Evolutionary conservation across 2,329 filamentous ascomycete species (phyloP).

Genomic region (Coleophoma eucalyptorum): DNA sequence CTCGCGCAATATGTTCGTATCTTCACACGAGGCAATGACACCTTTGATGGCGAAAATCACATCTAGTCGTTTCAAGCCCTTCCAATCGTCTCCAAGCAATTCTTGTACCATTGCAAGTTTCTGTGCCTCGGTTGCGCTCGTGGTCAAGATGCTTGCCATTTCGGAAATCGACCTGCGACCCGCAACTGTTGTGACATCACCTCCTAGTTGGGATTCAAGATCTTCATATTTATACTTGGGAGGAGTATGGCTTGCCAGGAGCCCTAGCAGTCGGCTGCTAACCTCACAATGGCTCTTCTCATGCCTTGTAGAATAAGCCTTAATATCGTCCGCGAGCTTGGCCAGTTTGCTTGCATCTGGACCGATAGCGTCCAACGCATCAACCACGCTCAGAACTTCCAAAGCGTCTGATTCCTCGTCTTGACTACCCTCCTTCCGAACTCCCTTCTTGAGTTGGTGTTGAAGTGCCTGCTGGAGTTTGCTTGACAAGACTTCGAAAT

Average conservation of each 20-base stretch:
- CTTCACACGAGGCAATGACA: slow-evolving; percentile 21
- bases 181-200: slow-evolving; percentile 13
- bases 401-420: slow-evolving; percentile 8
- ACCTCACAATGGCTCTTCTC: slow-evolving; percentile 2
- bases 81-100: slow-evolving; percentile 10
- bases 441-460: slow-evolving; percentile 10
- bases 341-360: slow-evolving; percentile 11
- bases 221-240: neutral
- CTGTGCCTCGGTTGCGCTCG: slow-evolving; percentile 11
- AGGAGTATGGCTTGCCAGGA: slow-evolving; percentile 12
- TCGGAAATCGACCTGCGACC: slow-evolving; percentile 16
- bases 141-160: slow-evolving; percentile 7
- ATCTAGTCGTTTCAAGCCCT: slow-evolving; percentile 13
- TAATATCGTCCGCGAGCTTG: slow-evolving; percentile 8
- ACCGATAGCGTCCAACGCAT: slow-evolving; percentile 16
- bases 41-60: slow-evolving; percentile 18
- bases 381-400: slow-evolving; percentile 14
- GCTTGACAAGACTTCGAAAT: slow-evolving; percentile 8
- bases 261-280: slow-evolving; percentile 13
- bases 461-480: slow-evolving; percentile 17
- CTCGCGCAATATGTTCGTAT: slow-evolving; percentile 9
- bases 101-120: slow-evolving; percentile 18
- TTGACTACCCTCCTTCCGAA: slow-evolving; percentile 10
- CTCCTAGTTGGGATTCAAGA: slow-evolving; percentile 2
- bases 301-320: neutral